Percentiles rank a stretch among this genome's conserved stretches.
phyloP scores from a whole-genome alignment of 228 moss, liverwort and hornwort species.

The Sphagnum magellanicum region DNA sequence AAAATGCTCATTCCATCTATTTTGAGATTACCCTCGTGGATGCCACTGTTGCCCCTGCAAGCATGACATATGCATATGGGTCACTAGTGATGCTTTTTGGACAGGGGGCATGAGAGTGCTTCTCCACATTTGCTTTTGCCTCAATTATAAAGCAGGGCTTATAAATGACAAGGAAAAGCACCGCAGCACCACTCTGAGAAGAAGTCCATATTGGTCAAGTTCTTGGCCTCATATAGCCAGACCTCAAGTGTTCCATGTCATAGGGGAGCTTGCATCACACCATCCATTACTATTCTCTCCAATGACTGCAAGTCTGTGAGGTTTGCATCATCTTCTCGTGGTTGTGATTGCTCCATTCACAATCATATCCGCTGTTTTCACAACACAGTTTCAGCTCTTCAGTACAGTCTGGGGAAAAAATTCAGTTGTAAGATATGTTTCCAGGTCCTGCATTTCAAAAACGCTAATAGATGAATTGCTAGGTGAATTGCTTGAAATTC shows the following conservation, averaged over 20 bases:
- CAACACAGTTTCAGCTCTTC: no score
- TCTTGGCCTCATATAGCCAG: conserved; percentile 18
- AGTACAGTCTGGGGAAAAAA: no score
- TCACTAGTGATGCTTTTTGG: conserved; percentile 79
- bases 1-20: conserved; percentile 70
- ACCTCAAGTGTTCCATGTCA: conserved; percentile 44
- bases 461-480: no score
- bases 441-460: no score
- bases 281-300: conserved; percentile 15
- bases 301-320: no score
- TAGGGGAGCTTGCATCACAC: conserved; percentile 15
- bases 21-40: conserved; percentile 68
- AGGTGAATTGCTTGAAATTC: no score
- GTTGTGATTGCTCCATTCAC: no score
- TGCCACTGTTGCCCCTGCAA: conserved; percentile 76
- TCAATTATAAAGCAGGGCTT: conserved; percentile 25
- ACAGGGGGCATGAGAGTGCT: conserved; percentile 13
- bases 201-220: conserved; percentile 44
- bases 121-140: conserved; percentile 16
- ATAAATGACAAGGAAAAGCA: conserved; percentile 27
- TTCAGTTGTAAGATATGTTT: no score
- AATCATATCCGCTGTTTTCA: no score
- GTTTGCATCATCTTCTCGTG: no score
- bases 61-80: conserved; percentile 69
- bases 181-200: conserved; percentile 29